A percentile compares a stretch with the other conserved stretches of the same genome.
phyloP scores from a whole-genome alignment of 371 early-diverging fungal species.

The Massospora cicadina region DNA sequence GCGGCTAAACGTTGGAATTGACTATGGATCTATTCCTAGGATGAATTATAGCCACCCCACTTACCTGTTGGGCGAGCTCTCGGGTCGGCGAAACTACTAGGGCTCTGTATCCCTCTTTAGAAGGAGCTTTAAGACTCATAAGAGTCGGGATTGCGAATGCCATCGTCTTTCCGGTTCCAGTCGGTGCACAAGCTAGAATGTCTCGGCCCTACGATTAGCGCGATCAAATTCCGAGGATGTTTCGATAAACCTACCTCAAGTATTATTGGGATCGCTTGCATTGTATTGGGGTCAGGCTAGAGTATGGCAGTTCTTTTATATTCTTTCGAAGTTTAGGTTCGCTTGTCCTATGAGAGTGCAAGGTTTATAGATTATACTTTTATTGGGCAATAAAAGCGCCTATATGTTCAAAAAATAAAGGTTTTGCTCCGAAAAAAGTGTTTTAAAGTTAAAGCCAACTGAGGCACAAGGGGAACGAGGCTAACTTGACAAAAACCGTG shows the following conservation, averaged over 20 bases:
- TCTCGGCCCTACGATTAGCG: conserved; percentile 39
- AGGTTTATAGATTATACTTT: neutral
- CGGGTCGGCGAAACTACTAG: conserved; percentile 93
- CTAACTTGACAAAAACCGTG: too few relatives aligned
- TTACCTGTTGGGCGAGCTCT: conserved; percentile 88
- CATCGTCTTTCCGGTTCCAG: conserved; percentile 98
- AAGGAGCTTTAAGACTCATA: conserved; percentile 53
- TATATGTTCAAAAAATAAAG: neutral
- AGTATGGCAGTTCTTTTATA: conserved; percentile 37
- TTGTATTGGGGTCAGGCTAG: conserved; percentile 94
- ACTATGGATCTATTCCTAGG: conserved; percentile 41
- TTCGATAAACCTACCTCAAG: conserved; percentile 27
- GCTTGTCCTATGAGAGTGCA: neutral
- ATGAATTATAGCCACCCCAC: neutral
- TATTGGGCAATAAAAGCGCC: neutral
- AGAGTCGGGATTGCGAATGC: conserved; percentile 88
- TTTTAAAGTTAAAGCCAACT: neutral
- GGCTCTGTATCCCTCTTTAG: conserved; percentile 62
- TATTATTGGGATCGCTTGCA: conserved; percentile 77
- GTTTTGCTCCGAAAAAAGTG: neutral
- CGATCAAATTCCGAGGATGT: neutral
- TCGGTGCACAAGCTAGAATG: conserved; percentile 83
- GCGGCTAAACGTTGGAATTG: conserved; percentile 47
- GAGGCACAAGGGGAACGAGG: neutral
- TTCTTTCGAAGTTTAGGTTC: conserved; percentile 31